Base-by-base conservation (phyloP, 2,329 filamentous ascomycete species). In the Botrytis deweyae region DNA sequence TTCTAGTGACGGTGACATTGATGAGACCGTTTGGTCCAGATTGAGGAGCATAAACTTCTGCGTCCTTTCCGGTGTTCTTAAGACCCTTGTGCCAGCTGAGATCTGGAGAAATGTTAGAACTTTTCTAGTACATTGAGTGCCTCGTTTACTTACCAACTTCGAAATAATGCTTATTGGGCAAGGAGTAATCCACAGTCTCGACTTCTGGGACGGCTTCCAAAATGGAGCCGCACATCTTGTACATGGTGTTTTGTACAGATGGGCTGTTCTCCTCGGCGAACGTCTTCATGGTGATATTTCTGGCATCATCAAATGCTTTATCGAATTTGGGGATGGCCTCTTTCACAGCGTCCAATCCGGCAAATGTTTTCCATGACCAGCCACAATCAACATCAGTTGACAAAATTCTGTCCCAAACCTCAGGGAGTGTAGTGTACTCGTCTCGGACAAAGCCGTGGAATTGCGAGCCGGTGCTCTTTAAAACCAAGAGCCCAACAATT, bases 121-220 rank as follows among this genome's bases (percentile, higher is more conserved):
- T 29, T 52, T 20, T 20, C n/a, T 25, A 1, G 14, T 20, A 42
- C 12, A 4, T 29, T n/a, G 14, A 59, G 14, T 33, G 20, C 3
- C 1, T 40, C 36, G 1, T 20, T 3, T 73, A 86, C 91, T 85
- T 85, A 94, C 90, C 92, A 83, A 98, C 91, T 84, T 98, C 95
- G 81, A 98, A 98, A 85, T 98, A 98, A 85, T 99, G 96, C 86
- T 98, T 98, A 87, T 99, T 99, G 18, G 96, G 96, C 80, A 99
- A 87, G 14, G 91, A 87, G 82, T 98, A 98, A 79, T 92, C 89
- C 61, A 96, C 93, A 36, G 87, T 86, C 63, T 91, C 88, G 36
- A 94, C 88, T 76, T 91, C 86, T 22, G 94, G 92, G 38, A 91
- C 92, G 36, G 87, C 89, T 14, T 88, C 91, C 71, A 99, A 86